These are phyloP conservation scores for Paracamarosporium sp. DNA, from an alignment of 2,329 filamentous ascomycete genomes.

Conservation along the genomic window DNA sequence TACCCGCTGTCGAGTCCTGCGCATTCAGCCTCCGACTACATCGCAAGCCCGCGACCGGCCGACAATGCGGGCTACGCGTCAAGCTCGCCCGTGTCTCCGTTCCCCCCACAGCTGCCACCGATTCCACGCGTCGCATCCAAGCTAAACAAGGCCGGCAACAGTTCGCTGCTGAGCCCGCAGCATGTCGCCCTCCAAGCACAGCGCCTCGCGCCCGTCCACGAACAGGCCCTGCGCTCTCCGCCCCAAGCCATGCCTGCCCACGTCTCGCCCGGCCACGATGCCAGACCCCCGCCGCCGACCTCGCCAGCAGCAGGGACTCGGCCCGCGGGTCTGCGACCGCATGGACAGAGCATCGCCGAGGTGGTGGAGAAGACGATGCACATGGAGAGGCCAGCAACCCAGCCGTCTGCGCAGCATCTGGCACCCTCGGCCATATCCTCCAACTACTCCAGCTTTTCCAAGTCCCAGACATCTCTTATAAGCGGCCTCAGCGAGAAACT, in stretches of 20 bases:
- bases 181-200: background rate
- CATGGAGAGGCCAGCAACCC: constrained; percentile 22
- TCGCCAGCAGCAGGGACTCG: constrained; percentile 23
- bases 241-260: constrained; percentile 24
- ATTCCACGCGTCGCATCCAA: constrained; percentile 48
- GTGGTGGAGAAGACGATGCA: constrained; percentile 24
- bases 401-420: constrained; percentile 28
- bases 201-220: constrained; percentile 4
- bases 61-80: constrained; percentile 38
- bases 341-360: constrained; percentile 32
- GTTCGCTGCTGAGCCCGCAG: constrained; percentile 15
- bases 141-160: constrained; percentile 28
- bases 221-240: constrained; percentile 27
- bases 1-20: constrained; percentile 36
- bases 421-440: constrained; percentile 30
- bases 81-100: constrained; percentile 46
- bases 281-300: constrained; percentile 24
- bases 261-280: constrained; percentile 28
- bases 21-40: constrained; percentile 33
- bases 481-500: constrained; percentile 41
- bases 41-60: constrained; percentile 37
- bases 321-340: constrained; percentile 40
- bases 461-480: constrained; percentile 42
- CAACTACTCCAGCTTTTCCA: constrained; percentile 35
- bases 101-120: constrained; percentile 47